Conservation (phyloP, 2,329 filamentous ascomycete species). For the Alternaria hordeiaustralica region DNA sequence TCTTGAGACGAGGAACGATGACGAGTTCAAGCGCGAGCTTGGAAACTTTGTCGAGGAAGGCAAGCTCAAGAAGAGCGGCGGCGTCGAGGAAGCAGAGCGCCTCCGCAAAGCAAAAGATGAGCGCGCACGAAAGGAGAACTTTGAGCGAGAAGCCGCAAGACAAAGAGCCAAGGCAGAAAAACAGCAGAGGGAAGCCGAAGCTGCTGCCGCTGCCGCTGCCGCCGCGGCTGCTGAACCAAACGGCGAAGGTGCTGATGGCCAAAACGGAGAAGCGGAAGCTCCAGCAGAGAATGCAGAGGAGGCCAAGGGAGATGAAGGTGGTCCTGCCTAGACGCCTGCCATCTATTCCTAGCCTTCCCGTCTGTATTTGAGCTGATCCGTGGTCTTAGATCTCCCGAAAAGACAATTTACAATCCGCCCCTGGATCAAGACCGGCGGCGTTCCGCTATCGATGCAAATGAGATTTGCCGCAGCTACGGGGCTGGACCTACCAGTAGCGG, state of each 20-base stretch:
- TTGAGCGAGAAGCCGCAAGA: slow-evolving; percentile 60
- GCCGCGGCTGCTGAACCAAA: slow-evolving; percentile 19
- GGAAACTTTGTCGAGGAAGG: slow-evolving; percentile 85
- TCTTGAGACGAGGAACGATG: slow-evolving; percentile 74
- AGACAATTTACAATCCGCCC: slow-evolving; percentile 32
- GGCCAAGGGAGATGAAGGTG: slow-evolving; percentile 46
- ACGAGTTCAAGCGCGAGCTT: slow-evolving; percentile 86
- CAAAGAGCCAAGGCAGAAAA: slow-evolving; percentile 55
- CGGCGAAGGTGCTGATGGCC: slow-evolving; percentile 32
- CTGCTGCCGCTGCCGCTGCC: slow-evolving; percentile 37
- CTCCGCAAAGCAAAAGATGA: slow-evolving; percentile 86
- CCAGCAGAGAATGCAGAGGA: slow-evolving; percentile 32
- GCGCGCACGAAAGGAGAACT: slow-evolving; percentile 77
- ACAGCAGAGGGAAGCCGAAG: slow-evolving; percentile 40
- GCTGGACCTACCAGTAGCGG: slow-evolving; percentile 6
- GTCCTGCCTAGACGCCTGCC: slow-evolving; percentile 38
- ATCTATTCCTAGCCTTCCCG: slow-evolving; percentile 17
- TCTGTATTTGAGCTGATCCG: slow-evolving; percentile 33
- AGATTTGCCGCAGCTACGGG: slow-evolving; percentile 6
- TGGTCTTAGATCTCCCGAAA: slow-evolving; percentile 24
- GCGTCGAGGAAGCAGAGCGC: slow-evolving; percentile 91
- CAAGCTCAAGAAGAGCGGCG: slow-evolving; percentile 93
- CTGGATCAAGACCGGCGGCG: slow-evolving; percentile 35
- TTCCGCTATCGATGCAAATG: slow-evolving; percentile 25
- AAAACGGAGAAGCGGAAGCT: slow-evolving; percentile 29